A percentile compares a stretch with the other conserved stretches of the same genome.
Evolutionary conservation across 352 stramenopile species (phyloP).

Genomic region (Phytopythium boreale): DNA sequence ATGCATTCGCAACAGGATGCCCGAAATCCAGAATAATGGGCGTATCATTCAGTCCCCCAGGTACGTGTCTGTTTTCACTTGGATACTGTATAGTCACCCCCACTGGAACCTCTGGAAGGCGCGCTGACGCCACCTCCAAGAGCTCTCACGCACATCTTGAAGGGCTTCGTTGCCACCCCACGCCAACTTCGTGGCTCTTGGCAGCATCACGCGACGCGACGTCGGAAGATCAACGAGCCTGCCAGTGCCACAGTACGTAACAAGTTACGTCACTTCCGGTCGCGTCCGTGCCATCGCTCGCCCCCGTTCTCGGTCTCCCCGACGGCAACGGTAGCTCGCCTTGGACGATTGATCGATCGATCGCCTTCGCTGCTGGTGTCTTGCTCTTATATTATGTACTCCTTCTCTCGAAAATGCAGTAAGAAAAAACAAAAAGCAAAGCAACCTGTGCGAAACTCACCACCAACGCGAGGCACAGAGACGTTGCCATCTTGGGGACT

Average conservation of each 20-base stretch:
- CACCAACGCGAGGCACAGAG: neutral
- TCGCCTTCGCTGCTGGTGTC: too few species aligned
- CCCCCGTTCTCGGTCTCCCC: too few species aligned
- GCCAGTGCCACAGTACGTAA: neutral
- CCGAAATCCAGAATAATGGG: neutral
- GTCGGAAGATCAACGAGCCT: neutral
- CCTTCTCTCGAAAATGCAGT: neutral
- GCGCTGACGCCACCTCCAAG: neutral
- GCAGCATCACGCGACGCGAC: neutral
- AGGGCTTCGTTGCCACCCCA: neutral
- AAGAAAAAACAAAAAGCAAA: neutral
- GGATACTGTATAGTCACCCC: neutral
- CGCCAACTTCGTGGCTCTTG: neutral
- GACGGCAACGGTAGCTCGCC: too few species aligned
- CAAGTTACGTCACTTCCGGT: neutral
- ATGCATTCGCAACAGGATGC: neutral
- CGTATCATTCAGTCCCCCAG: neutral
- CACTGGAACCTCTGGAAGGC: neutral
- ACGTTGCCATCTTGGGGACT: neutral
- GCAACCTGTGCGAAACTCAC: neutral
- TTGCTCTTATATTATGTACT: constrained; percentile 1
- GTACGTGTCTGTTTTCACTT: neutral
- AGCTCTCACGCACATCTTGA: neutral
- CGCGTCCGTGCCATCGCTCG: too few species aligned
- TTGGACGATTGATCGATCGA: too few species aligned